Evolutionary conservation across 1,284 basidiomycete genomes (phyloP).

Genomic region (Cutaneotrichosporon sp.): DNA sequence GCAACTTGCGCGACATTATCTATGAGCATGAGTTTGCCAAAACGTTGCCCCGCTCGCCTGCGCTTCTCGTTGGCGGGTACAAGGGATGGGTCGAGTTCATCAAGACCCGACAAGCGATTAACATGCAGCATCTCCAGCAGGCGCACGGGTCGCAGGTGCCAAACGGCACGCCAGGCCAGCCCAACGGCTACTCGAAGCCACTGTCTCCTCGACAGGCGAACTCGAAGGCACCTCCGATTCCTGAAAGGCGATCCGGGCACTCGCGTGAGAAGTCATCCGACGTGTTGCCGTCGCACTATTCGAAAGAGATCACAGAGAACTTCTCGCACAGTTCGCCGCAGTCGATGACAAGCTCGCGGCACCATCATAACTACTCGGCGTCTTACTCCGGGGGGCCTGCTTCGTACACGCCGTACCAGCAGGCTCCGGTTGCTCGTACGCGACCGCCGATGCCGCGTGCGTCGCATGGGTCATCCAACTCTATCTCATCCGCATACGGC

Average conservation of each 20-base stretch:
- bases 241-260: background rate
- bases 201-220: conserved; percentile 4
- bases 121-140: conserved; percentile 4
- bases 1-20: conserved; percentile 65
- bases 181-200: conserved; percentile 11
- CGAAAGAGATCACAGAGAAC: conserved; percentile 47
- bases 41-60: conserved; percentile 71
- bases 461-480: conserved; percentile 27
- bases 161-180: too few species aligned
- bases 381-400: conserved; percentile 10
- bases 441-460: conserved; percentile 9
- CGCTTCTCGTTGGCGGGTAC: conserved; percentile 81
- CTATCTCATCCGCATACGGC: conserved; percentile 21
- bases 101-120: conserved; percentile 10
- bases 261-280: conserved; percentile 45
- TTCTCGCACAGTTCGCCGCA: conserved; percentile 40
- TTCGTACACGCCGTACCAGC: conserved; percentile 17
- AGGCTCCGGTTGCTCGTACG: conserved; percentile 14
- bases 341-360: conserved; percentile 45
- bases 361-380: conserved; percentile 21
- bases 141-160: background rate
- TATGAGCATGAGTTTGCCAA: conserved; percentile 71
- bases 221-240: conserved; percentile 2
- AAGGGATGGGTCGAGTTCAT: conserved; percentile 75
- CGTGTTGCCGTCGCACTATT: conserved; percentile 38